phyloP scores from a whole-genome alignment of 106 monocot species.

The Iris macrosiphon region DNA sequence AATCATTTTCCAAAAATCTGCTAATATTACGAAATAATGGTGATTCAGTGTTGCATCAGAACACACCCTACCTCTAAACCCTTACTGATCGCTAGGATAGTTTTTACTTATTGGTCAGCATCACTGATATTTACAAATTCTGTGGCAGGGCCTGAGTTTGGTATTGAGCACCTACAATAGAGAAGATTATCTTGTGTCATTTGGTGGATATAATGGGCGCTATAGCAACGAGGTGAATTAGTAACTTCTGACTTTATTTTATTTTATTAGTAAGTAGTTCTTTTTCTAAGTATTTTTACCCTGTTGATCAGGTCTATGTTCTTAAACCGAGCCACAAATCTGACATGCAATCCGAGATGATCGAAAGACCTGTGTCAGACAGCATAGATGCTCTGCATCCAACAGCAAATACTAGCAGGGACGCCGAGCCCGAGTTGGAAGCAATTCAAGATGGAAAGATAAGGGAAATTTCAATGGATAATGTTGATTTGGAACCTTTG shows the following conservation, averaged over 20 bases:
- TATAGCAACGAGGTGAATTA: conserved; percentile 54
- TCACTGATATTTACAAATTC: conserved; percentile 5
- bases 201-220: conserved; percentile 67
- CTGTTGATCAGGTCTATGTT: conserved; percentile 53
- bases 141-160: conserved; percentile 53
- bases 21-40: no score
- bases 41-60: no score
- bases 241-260: background rate
- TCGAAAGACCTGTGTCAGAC: conserved; percentile 36
- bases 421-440: conserved; percentile 53
- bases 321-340: conserved; percentile 73
- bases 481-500: conserved; percentile 26
- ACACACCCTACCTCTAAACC: no score
- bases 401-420: conserved; percentile 30
- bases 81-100: no score
- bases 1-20: no score
- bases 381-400: conserved; percentile 32
- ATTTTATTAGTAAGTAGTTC: background rate
- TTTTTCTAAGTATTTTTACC: background rate
- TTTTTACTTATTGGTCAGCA: no score
- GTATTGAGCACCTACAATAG: conserved; percentile 42
- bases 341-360: conserved; percentile 26
- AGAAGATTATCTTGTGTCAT: conserved; percentile 55
- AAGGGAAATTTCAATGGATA: conserved; percentile 53
- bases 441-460: conserved; percentile 51